Evolutionary conservation across 441 rosid genomes (phyloP), one percentile per base, ranked within the genome.

Genomic region (Jatropha podagrica): DNA sequence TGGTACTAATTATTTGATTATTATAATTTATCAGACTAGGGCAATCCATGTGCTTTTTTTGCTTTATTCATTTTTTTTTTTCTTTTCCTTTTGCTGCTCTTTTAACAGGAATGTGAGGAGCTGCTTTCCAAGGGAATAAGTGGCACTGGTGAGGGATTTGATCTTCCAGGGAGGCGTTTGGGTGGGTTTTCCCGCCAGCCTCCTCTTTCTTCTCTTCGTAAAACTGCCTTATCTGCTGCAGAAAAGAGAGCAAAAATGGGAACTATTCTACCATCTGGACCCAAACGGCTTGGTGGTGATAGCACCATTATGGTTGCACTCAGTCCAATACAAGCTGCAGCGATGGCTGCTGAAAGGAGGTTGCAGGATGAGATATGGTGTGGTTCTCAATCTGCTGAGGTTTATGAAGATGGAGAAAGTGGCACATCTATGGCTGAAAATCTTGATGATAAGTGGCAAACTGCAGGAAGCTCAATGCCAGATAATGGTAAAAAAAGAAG

Each of bases 341-440:
- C 97, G 2, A 92, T 93, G 97, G 98, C 98, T 68, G 96, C 97
- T 17, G 98, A 92, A 89, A 94, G 97, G 80, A 86, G 98, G 77
- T 75, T 87, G 18, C 90, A 85, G 75, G 97, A 94, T 86, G 97
- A 92, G 71, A 82, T 94, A 17, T 90, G 98, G 93, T 92, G 98
- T 74, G 97, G 86, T 74, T 96, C 97, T 69, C 88, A 84, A 54
- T 83, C 81, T 68, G 80, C 78, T 27, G 94, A 83, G 81, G 80
- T 49, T 76, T 75, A 69, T 10, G 87, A 76, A 74, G 92, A 82
- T 56, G 81, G 65, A 74, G 96, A 87, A 68, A 81, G 73, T 68
- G 54, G 78, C 71, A 26, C 70, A 76, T 81, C 76, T 80, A 32
- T 79, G 23, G 44, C 64, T 32, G 78, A 76, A 74, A 85, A 84